These are phyloP conservation scores for Lentinula aciculospora DNA, from an alignment of 768 basidiomycete genomes.

Conservation along the genomic window DNA sequence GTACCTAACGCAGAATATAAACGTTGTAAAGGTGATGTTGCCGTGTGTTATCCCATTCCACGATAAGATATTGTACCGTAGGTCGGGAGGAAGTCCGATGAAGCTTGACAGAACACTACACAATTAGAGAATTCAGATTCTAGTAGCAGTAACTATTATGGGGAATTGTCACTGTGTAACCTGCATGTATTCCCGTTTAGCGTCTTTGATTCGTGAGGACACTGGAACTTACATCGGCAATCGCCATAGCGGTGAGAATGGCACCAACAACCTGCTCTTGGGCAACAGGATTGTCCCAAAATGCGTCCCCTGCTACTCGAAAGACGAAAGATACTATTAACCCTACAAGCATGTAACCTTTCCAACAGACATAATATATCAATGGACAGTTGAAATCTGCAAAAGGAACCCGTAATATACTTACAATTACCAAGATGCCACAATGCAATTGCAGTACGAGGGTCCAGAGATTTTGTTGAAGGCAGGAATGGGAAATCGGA, in stretches of 20 bases:
- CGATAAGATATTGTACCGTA: constrained; percentile 39
- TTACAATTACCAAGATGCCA: constrained; percentile 61
- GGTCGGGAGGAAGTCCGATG: constrained; percentile 48
- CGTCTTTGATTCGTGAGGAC: background rate
- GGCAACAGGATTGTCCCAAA: constrained; percentile 48
- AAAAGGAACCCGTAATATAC: constrained; percentile 9
- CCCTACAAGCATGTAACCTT: constrained; percentile 59
- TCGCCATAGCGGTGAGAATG: constrained; percentile 52
- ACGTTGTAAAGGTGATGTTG: constrained; percentile 59
- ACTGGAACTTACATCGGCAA: constrained; percentile 56
- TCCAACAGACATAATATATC: background rate
- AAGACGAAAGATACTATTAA: constrained; percentile 63
- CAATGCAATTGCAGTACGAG: constrained; percentile 46
- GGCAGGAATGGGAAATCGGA: constrained; percentile 12
- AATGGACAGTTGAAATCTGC: background rate
- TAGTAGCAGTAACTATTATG: background rate
- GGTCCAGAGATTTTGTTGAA: constrained; percentile 29
- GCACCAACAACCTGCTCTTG: constrained; percentile 70
- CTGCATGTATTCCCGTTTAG: constrained; percentile 22
- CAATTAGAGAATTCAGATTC: background rate
- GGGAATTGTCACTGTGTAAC: constrained; percentile 48
- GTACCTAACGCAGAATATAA: constrained; percentile 55
- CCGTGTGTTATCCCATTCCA: constrained; percentile 80
- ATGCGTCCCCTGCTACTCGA: constrained; percentile 56
- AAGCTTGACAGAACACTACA: constrained; percentile 53